Conservation (phyloP, 139 green algal genomes). For the Nannochloris sp. region DNA sequence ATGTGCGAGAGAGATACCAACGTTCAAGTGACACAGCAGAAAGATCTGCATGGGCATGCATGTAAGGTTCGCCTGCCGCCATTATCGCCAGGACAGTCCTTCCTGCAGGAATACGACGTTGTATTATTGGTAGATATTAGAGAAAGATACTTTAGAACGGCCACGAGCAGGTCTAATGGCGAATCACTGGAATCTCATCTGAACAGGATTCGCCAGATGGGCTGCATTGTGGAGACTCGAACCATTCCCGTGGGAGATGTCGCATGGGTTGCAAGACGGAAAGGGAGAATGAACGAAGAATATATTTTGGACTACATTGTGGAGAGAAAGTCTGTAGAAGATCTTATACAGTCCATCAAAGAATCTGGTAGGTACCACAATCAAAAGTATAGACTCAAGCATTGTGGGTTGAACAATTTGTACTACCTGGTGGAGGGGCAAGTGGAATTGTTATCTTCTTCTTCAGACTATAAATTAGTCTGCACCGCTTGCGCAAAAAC, state of each 20-base stretch:
- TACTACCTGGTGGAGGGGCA: slow-evolving; percentile 72
- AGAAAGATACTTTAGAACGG: slow-evolving; percentile 35
- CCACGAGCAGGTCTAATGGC: background rate
- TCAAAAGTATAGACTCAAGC: slow-evolving; percentile 46
- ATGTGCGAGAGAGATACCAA: no score
- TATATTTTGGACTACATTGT: slow-evolving; percentile 67
- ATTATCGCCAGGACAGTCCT: slow-evolving; percentile 30
- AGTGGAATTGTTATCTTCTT: slow-evolving; percentile 21
- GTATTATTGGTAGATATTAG: slow-evolving; percentile 51
- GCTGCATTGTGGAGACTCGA: slow-evolving; percentile 25
- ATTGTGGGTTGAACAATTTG: slow-evolving; percentile 43
- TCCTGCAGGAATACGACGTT: slow-evolving; percentile 43
- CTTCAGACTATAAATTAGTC: slow-evolving; percentile 26
- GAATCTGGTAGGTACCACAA: slow-evolving; percentile 25
- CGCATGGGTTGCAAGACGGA: slow-evolving; percentile 45
- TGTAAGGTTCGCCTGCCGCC: slow-evolving; percentile 40
- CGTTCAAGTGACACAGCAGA: no score
- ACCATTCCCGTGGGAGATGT: slow-evolving; percentile 40
- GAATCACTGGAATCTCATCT: slow-evolving; percentile 3
- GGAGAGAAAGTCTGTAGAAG: slow-evolving; percentile 62
- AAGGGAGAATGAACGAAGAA: background rate
- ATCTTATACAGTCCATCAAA: slow-evolving; percentile 52
- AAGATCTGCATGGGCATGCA: background rate
- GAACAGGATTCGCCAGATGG: slow-evolving; percentile 15
- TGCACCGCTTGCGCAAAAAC: slow-evolving; percentile 37